Evolutionary conservation across 139 green algal species (phyloP), one percentile per base, ranked within the genome.

Genomic region (Auxenochlorella pyrenoidosa): DNA sequence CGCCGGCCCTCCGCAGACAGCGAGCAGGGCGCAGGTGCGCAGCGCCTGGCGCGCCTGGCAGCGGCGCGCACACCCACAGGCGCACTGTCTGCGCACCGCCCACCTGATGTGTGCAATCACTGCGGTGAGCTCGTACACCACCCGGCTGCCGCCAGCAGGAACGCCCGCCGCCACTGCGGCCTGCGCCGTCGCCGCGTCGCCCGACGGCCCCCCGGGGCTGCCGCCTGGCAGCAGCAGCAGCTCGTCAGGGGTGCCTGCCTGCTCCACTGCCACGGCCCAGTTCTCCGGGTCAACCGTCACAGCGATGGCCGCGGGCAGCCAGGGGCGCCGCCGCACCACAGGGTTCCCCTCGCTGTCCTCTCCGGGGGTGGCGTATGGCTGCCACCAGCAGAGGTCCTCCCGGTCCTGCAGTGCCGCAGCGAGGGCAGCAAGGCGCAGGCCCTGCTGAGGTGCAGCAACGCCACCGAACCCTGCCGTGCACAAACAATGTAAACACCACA

Each of bases 121-220:
- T 4, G 91, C 93, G 1, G 92, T 95, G 77, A 98, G 94, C 87
- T 96, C 92, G 75, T 97, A 98, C 75, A 93, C 81, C 1, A 85
- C 89, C 30, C 86, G n/a, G n/a, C 51, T 38, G 51, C 60, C 38
- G 75, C 63, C 70, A 5, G 88, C 79, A 1, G 70, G 85, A 16
- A 89, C n/a, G 16, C 19, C 54, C 44, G 70, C 43, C 4, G 43
- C 51, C 19, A 19, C 60, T 40, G 32, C 47, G 59, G 32, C 76
- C 30, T 43, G 66, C 5, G n/a, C 71, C 2, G 44, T 80, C 38
- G 15, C 72, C 22, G 32, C 63, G 28, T 51, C 65, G n/a, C 63
- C 28, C 13, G 51, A n/a, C 5, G 38, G 5, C 32, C 10, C 66
- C 13, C 66, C 28, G 2, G 66, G 66, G 66, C 66, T 70, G 72